Evolutionary conservation across 768 basidiomycete species (phyloP).

Genomic region (Floccularia luteovirens): DNA sequence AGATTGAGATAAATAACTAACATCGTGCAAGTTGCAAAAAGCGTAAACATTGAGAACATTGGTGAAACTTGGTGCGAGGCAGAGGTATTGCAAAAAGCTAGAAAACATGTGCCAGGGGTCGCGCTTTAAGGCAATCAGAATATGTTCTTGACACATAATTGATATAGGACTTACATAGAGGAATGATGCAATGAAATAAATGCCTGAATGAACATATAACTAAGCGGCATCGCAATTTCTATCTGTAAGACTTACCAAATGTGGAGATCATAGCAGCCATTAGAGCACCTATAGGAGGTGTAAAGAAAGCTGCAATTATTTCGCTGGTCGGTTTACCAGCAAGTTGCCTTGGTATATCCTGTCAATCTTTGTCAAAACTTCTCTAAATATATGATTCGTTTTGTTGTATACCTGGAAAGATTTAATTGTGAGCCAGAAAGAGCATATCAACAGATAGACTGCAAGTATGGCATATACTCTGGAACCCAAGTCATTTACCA

Average conservation of each 20-base stretch:
- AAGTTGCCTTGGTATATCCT: slow-evolving; percentile 50
- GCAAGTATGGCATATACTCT: slow-evolving; percentile 84
- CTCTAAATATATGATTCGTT: neutral
- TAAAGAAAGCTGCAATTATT: slow-evolving; percentile 57
- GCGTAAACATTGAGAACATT: slow-evolving; percentile 96
- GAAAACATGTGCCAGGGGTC: slow-evolving; percentile 99
- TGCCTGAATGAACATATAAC: slow-evolving; percentile 32
- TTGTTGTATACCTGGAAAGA: slow-evolving; percentile 58
- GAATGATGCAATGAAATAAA: slow-evolving; percentile 79
- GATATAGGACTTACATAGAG: slow-evolving; percentile 63
- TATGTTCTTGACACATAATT: too few relatives aligned
- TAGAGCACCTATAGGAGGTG: slow-evolving; percentile 69
- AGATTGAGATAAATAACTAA: slow-evolving; percentile 19
- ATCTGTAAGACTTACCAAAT: slow-evolving; percentile 46
- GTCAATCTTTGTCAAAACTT: neutral
- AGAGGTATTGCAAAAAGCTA: slow-evolving; percentile 87
- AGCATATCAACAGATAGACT: slow-evolving; percentile 81
- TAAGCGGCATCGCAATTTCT: neutral
- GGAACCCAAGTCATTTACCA: neutral
- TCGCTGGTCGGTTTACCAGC: slow-evolving; percentile 37
- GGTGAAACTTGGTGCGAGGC: slow-evolving; percentile 87
- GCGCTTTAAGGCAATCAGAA: too few relatives aligned
- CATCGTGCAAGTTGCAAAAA: slow-evolving; percentile 94
- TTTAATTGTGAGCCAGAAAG: slow-evolving; percentile 73
- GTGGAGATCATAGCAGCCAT: slow-evolving; percentile 87